phyloP scores from a whole-genome alignment of 495 filamentous ascomycete species.

The Hyphodiscus hymeniophilus region DNA sequence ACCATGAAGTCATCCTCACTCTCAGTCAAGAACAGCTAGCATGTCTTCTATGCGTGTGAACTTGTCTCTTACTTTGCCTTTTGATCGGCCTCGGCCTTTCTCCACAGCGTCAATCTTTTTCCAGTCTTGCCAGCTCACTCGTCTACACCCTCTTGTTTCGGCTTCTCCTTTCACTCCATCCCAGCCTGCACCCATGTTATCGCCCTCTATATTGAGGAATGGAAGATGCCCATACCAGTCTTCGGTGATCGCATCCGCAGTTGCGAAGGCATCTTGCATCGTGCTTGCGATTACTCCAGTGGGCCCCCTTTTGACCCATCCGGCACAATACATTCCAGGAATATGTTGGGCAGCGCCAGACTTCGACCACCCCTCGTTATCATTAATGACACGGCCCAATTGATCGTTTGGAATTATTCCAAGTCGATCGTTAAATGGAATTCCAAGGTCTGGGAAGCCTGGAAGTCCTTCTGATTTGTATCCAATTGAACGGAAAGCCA shows the following conservation, averaged over 20 bases:
- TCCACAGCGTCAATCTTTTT: slow-evolving; percentile 74
- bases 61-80: slow-evolving; percentile 81
- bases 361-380: slow-evolving; percentile 23
- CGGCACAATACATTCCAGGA: slow-evolving; percentile 84
- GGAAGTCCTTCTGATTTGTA: slow-evolving; percentile 75
- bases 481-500: slow-evolving; percentile 87
- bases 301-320: slow-evolving; percentile 94
- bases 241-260: slow-evolving; percentile 66
- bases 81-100: slow-evolving; percentile 49
- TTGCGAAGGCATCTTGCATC: slow-evolving; percentile 90
- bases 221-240: slow-evolving; percentile 51
- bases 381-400: slow-evolving; percentile 56
- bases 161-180: slow-evolving; percentile 55
- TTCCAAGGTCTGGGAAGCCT: slow-evolving; percentile 65
- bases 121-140: slow-evolving; percentile 80
- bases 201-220: slow-evolving; percentile 36
- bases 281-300: slow-evolving; percentile 94
- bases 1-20: neutral
- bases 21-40: slow-evolving; percentile 50
- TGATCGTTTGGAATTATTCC: slow-evolving; percentile 85
- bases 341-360: slow-evolving; percentile 33
- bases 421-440: slow-evolving; percentile 63
- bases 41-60: slow-evolving; percentile 71
- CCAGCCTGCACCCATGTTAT: slow-evolving; percentile 53
- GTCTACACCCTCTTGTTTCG: slow-evolving; percentile 41